Conservation (phyloP, 495 filamentous ascomycete species). For the Daldinia caldariorum region DNA sequence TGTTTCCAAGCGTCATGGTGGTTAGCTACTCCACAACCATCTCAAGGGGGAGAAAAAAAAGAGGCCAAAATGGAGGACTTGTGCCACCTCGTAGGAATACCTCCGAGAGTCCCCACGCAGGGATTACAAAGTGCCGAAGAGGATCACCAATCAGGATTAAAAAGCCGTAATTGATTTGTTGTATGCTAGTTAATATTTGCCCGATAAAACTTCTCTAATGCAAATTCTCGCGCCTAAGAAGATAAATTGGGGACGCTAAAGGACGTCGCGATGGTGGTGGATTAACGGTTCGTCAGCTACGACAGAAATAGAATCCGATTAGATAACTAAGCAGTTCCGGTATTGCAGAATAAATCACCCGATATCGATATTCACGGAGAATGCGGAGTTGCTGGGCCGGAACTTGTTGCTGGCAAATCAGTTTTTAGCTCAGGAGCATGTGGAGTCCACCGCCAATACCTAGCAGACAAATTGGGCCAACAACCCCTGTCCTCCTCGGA, state of each 20-base stretch:
- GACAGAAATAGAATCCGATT: not conserved
- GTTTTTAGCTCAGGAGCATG: not conserved
- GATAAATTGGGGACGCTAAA: slow-evolving; percentile 10
- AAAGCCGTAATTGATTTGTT: not conserved
- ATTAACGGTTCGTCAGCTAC: not conserved
- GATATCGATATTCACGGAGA: not conserved
- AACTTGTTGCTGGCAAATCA: slow-evolving; percentile 1
- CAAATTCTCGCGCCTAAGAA: not conserved
- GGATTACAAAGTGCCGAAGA: slow-evolving; percentile 3
- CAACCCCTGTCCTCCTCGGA: not conserved
- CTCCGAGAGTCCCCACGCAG: not conserved
- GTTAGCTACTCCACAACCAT: slow-evolving; percentile 1
- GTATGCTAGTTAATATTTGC: not conserved
- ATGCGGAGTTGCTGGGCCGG: not conserved
- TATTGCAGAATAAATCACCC: not conserved
- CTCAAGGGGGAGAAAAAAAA: not conserved
- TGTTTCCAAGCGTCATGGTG: not conserved
- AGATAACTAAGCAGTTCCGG: not conserved
- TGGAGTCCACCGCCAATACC: not conserved
- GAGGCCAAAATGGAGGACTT: not conserved
- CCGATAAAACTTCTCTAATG: not conserved
- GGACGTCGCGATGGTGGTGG: not conserved
- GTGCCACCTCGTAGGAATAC: not conserved
- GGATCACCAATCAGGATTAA: slow-evolving; percentile 2
- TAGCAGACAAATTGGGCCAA: not conserved